Conservation (phyloP, 805 yeast species). For the Kodamaea hsintzibuensis region DNA sequence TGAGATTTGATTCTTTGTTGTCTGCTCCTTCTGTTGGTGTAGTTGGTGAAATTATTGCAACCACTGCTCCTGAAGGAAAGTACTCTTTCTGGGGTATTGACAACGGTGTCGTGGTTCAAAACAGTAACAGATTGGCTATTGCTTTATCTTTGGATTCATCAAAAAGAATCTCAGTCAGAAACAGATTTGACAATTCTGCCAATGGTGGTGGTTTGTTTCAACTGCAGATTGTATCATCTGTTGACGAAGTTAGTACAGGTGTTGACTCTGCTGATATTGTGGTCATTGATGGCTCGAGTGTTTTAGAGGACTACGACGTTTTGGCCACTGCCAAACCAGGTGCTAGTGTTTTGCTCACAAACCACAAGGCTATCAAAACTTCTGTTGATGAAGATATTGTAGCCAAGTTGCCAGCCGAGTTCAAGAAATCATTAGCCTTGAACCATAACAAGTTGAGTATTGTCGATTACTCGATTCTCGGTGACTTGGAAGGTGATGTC, state of each 20-base stretch:
- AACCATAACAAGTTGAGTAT: constrained; percentile 55
- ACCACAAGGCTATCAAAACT: constrained; percentile 33
- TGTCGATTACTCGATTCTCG: constrained; percentile 62
- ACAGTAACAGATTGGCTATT: constrained; percentile 67
- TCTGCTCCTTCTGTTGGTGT: constrained; percentile 14
- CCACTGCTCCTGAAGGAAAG: constrained; percentile 44
- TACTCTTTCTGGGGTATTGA: constrained; percentile 71
- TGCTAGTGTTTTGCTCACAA: constrained; percentile 52
- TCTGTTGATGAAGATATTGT: constrained; percentile 50
- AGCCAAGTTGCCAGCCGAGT: constrained; percentile 51
- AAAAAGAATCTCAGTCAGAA: constrained; percentile 53
- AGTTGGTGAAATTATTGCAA: constrained; percentile 33
- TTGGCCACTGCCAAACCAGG: constrained; percentile 56
- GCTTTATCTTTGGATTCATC: constrained; percentile 64
- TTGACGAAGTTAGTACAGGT: constrained; percentile 13
- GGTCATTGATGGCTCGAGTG: constrained; percentile 57
- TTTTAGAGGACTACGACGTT: constrained; percentile 62
- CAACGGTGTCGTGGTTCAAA: constrained; percentile 52
- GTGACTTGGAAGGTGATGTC: constrained; percentile 55
- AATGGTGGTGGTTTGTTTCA: constrained; percentile 80
- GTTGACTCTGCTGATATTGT: constrained; percentile 65
- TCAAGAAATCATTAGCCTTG: constrained; percentile 54
- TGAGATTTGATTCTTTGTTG: constrained; percentile 31
- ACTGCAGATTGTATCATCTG: constrained; percentile 54
- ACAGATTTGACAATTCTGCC: constrained; percentile 68